phyloP scores from a whole-genome alignment of 106 monocot species.

The Triglochin maritima region DNA sequence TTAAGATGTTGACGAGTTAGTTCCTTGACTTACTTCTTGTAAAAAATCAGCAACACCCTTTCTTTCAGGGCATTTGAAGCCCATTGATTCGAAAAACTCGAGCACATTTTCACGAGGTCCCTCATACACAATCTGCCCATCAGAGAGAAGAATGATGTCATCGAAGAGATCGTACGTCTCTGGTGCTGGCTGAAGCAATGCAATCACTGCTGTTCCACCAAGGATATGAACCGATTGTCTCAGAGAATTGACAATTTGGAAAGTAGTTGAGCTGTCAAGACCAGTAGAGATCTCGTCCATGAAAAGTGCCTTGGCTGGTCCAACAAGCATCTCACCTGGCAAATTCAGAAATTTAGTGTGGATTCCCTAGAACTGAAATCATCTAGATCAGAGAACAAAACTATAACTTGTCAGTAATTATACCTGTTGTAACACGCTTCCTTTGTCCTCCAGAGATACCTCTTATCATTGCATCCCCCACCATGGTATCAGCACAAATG shows the following conservation, averaged over 20 bases:
- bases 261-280: conserved; percentile 62
- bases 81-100: conserved; percentile 45
- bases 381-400: too few species aligned
- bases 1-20: background rate
- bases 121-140: conserved; percentile 55
- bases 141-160: conserved; percentile 55
- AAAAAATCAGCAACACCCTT: conserved; percentile 46
- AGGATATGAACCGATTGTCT: conserved; percentile 53
- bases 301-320: conserved; percentile 51
- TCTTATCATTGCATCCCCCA: conserved; percentile 40
- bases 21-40: conserved; percentile 18
- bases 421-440: conserved; percentile 42
- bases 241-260: conserved; percentile 52
- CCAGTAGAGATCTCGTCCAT: conserved; percentile 75
- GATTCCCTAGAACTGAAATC: too few species aligned
- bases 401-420: background rate
- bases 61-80: conserved; percentile 42
- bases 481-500: conserved; percentile 40
- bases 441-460: conserved; percentile 44
- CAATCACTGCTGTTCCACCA: conserved; percentile 43
- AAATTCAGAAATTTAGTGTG: background rate
- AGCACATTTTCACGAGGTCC: conserved; percentile 43
- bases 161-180: conserved; percentile 64
- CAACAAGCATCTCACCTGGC: conserved; percentile 71
- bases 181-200: conserved; percentile 60